These are phyloP conservation scores for Aspergillus sp. DNA, from an alignment of 2,329 filamentous ascomycete species.

Conservation along the genomic window DNA sequence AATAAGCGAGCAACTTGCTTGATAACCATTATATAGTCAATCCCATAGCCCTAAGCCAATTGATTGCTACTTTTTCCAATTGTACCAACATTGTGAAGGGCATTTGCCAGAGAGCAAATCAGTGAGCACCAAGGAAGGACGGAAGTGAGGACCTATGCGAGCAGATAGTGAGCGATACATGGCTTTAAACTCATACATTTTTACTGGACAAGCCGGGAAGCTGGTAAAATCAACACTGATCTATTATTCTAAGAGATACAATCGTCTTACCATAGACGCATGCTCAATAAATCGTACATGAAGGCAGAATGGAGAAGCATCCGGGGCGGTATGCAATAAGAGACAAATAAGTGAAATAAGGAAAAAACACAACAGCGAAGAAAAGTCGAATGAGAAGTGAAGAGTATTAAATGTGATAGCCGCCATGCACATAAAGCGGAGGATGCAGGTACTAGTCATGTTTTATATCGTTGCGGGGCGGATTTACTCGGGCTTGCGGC, in stretches of 20 bases:
- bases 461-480: conserved; percentile 21
- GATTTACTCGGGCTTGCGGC: conserved; percentile 71
- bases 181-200: too few species aligned
- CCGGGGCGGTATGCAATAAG: not conserved
- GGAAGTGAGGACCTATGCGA: too few species aligned
- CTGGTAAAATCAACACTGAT: not conserved
- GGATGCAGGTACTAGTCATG: conserved; percentile 15
- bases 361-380: conserved; percentile 15
- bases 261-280: conserved; percentile 12
- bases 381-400: conserved; percentile 7
- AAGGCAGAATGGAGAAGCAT: not conserved
- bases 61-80: too few species aligned
- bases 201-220: too few species aligned
- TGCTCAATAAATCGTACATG: conserved; percentile 11
- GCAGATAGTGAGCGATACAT: too few species aligned
- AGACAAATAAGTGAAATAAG: conserved; percentile 11
- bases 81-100: too few species aligned
- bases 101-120: too few species aligned
- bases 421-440: conserved; percentile 23
- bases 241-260: conserved; percentile 14
- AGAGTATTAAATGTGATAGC: conserved; percentile 27
- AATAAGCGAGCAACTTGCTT: too few species aligned
- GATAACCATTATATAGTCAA: too few species aligned
- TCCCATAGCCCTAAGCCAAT: too few species aligned
- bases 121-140: too few species aligned